phyloP scores from a whole-genome alignment of 2,329 filamentous ascomycete species.

The Neofusicoccum sp. region DNA sequence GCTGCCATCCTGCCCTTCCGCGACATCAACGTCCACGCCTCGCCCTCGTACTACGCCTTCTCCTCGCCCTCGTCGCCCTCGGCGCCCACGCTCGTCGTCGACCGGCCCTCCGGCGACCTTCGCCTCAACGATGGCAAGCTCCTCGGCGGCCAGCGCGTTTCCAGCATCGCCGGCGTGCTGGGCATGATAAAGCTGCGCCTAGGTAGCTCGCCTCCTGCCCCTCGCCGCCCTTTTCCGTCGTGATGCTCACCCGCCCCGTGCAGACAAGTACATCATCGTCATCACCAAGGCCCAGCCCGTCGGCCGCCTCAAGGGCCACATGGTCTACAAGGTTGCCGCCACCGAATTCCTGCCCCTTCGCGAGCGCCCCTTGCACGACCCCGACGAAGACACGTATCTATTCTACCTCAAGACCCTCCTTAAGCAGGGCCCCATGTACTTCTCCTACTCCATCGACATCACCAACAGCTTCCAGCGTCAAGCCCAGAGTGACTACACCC shows the following conservation, averaged over 20 bases:
- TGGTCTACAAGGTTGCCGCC: conserved; percentile 88
- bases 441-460: conserved; percentile 94
- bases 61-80: conserved; percentile 92
- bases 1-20: conserved; percentile 71
- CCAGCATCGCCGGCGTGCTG: conserved; percentile 92
- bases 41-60: conserved; percentile 91
- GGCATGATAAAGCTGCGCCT: conserved; percentile 92
- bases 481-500: conserved; percentile 69
- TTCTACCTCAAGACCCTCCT: conserved; percentile 78
- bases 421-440: conserved; percentile 89
- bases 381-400: conserved; percentile 92
- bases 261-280: conserved; percentile 94
- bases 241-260: conserved; percentile 30
- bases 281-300: conserved; percentile 93
- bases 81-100: conserved; percentile 83
- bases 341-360: conserved; percentile 94
- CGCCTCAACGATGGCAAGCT: conserved; percentile 80
- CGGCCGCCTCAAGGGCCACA: conserved; percentile 90
- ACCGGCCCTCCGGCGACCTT: conserved; percentile 89
- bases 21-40: conserved; percentile 96
- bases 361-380: conserved; percentile 87
- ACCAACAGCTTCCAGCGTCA: conserved; percentile 98
- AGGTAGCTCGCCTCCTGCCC: conserved; percentile 56
- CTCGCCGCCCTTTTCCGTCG: background rate
- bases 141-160: conserved; percentile 78